phyloP scores from a whole-genome alignment of 495 filamentous ascomycete genomes.

The Hypoxylon fragiforme region DNA sequence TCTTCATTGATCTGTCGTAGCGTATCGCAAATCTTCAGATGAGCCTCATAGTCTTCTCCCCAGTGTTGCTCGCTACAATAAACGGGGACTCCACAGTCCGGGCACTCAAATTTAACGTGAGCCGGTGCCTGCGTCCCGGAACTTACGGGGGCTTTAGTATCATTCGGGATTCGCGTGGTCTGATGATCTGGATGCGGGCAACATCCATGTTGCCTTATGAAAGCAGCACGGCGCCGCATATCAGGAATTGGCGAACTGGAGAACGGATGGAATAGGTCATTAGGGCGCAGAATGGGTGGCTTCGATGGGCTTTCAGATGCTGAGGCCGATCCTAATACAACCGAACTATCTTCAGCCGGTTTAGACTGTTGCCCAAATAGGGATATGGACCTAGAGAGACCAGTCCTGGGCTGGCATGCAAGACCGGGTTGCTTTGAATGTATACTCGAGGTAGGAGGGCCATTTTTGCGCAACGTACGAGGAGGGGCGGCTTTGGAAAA shows the following conservation, averaged over 20 bases:
- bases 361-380: constrained; percentile 30
- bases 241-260: constrained; percentile 81
- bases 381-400: constrained; percentile 30
- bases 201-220: constrained; percentile 85
- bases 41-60: constrained; percentile 89
- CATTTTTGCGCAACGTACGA: constrained; percentile 6
- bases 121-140: constrained; percentile 62
- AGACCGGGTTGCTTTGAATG: constrained; percentile 7
- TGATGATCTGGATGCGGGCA: constrained; percentile 88
- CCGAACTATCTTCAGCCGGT: constrained; percentile 12
- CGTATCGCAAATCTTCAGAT: constrained; percentile 89
- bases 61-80: constrained; percentile 94
- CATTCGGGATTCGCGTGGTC: constrained; percentile 64
- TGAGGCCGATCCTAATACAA: constrained; percentile 20
- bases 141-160: constrained; percentile 53
- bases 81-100: constrained; percentile 91
- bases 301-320: constrained; percentile 31
- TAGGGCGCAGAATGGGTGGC: constrained; percentile 62
- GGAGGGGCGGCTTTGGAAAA: constrained; percentile 30
- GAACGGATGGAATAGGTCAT: constrained; percentile 93
- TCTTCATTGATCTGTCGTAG: constrained; percentile 94
- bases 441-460: constrained; percentile 8
- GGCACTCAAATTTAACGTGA: constrained; percentile 90
- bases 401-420: neutral
- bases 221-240: constrained; percentile 82